Conservation (phyloP, 2,329 filamentous ascomycete genomes). For the Colletotrichum sp. region DNA sequence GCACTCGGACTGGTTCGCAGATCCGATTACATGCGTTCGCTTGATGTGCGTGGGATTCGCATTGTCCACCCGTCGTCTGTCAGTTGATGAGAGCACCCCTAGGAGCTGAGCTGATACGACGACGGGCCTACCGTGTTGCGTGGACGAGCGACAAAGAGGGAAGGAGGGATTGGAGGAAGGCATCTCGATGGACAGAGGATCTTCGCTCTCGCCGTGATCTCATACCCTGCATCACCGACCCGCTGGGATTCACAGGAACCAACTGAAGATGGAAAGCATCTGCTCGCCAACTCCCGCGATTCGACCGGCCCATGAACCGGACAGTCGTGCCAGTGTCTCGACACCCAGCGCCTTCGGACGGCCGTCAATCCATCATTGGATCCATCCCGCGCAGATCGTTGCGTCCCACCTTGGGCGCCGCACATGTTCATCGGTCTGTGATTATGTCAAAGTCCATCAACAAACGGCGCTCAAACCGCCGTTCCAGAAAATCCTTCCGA, state of each 20-base stretch:
- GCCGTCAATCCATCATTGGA: neutral
- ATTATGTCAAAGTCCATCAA: neutral
- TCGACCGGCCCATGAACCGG: neutral
- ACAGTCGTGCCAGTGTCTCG: neutral
- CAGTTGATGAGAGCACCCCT: neutral
- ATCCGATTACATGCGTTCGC: neutral
- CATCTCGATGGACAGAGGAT: constrained; percentile 1
- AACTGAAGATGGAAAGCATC: neutral
- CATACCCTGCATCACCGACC: neutral
- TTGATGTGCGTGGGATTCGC: neutral
- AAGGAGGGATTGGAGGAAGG: neutral
- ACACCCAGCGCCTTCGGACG: neutral
- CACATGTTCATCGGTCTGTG: neutral
- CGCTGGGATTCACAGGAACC: neutral
- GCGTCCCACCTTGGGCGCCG: neutral
- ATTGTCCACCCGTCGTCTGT: neutral
- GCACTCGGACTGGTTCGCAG: neutral
- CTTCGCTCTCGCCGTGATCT: neutral
- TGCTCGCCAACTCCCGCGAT: neutral
- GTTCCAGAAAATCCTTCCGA: neutral
- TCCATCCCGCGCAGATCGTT: constrained; percentile 5
- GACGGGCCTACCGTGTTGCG: neutral
- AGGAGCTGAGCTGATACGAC: neutral
- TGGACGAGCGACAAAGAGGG: neutral
- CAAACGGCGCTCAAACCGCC: constrained; percentile 7